Evolutionary conservation across 2,329 filamentous ascomycete genomes (phyloP).

Genomic region (Aspergillus costaricaensis): DNA sequence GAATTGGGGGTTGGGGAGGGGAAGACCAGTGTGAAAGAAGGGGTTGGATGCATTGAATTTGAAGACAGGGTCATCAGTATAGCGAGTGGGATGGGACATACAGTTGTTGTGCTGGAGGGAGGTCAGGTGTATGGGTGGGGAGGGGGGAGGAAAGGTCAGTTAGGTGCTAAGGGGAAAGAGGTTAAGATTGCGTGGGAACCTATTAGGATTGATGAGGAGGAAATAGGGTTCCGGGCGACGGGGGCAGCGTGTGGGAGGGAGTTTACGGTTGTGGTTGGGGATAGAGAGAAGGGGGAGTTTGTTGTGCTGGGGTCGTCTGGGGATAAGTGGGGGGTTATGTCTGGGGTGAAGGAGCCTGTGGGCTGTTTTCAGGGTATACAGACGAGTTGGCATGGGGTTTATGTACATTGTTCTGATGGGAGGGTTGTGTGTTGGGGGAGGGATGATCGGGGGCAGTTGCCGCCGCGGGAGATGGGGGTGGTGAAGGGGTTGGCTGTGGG

Average conservation of each 20-base stretch:
- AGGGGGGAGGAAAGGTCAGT: conserved; percentile 78
- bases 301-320: conserved; percentile 65
- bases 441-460: conserved; percentile 80
- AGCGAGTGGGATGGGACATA: conserved; percentile 75
- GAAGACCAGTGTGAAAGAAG: conserved; percentile 19
- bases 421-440: conserved; percentile 74
- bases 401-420: conserved; percentile 65
- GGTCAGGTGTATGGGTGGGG: conserved; percentile 89
- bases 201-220: conserved; percentile 55
- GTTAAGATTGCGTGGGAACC: conserved; percentile 59
- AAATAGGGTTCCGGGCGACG: conserved; percentile 61
- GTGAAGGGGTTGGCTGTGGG: conserved; percentile 72
- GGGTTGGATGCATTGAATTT: conserved; percentile 60
- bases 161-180: conserved; percentile 60
- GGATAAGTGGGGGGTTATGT: conserved; percentile 69
- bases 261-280: conserved; percentile 72
- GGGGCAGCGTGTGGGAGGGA: conserved; percentile 79
- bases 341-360: conserved; percentile 55
- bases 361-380: conserved; percentile 63
- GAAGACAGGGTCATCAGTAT: conserved; percentile 64
- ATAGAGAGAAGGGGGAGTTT: conserved; percentile 59
- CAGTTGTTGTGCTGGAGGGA: conserved; percentile 69
- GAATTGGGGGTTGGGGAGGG: conserved; percentile 66
- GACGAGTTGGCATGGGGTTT: conserved; percentile 82
- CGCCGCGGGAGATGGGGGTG: conserved; percentile 61